phyloP scores from a whole-genome alignment of 176 grass and related monocot species.

The Miscanthus lutarioriparius region DNA sequence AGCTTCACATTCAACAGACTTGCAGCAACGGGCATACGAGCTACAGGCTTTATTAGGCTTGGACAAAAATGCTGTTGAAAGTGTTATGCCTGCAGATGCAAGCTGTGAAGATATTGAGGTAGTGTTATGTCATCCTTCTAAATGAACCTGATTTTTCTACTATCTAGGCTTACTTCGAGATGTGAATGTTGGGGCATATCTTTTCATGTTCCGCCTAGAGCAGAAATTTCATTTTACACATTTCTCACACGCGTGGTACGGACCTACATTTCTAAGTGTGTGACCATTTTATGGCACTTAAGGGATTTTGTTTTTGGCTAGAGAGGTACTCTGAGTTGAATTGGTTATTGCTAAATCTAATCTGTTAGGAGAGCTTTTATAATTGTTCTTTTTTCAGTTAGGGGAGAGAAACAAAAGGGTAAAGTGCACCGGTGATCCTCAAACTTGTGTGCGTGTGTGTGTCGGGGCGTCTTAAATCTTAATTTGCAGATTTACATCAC shows the following conservation, averaged over 20 bases:
- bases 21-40: constrained; percentile 95
- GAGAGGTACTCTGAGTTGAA: not conserved
- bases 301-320: not conserved
- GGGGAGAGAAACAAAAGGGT: not conserved
- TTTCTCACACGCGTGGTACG: not conserved
- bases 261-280: not conserved
- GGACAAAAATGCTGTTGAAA: constrained; percentile 75
- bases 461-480: no score
- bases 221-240: not conserved
- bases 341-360: not conserved
- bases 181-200: constrained; percentile 26
- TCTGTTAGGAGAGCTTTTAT: not conserved
- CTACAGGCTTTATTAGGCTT: constrained; percentile 85
- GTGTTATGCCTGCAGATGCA: constrained; percentile 82
- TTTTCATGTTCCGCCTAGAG: not conserved
- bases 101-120: constrained; percentile 99
- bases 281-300: not conserved
- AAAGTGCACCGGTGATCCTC: not conserved
- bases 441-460: not conserved
- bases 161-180: constrained; percentile 13
- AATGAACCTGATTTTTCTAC: not conserved
- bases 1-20: constrained; percentile 96
- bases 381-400: not conserved
- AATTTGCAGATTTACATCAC: no score
- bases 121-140: constrained; percentile 17